Evolutionary conservation across 345 rosid species (phyloP).

Genomic region (Mangifera indica): DNA sequence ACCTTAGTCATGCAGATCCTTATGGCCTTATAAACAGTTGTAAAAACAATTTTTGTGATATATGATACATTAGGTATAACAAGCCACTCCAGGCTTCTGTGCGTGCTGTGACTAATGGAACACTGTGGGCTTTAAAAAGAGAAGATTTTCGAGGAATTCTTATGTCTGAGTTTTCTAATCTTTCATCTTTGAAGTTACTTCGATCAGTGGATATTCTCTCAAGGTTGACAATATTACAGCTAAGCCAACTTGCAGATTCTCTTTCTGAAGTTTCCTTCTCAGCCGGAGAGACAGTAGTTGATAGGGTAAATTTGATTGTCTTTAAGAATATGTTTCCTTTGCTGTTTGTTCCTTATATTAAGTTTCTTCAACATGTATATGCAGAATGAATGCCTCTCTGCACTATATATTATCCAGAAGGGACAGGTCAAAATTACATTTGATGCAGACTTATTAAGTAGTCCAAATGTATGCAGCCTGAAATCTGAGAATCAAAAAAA

Average conservation of each 20-base stretch:
- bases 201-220: constrained; percentile 93
- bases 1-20: neutral
- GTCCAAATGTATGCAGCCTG: constrained; percentile 68
- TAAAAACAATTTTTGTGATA: neutral
- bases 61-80: constrained; percentile 62
- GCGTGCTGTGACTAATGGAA: constrained; percentile 85
- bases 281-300: constrained; percentile 69
- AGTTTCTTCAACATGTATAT: constrained; percentile 23
- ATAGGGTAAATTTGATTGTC: constrained; percentile 48
- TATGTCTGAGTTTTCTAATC: constrained; percentile 86
- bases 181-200: constrained; percentile 88
- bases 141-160: constrained; percentile 98
- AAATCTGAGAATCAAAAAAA: constrained; percentile 42
- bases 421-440: constrained; percentile 77
- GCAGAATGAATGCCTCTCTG: constrained; percentile 66
- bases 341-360: constrained; percentile 18
- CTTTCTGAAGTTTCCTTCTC: constrained; percentile 76
- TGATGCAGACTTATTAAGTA: constrained; percentile 48
- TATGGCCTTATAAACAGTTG: neutral
- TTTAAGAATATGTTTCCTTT: constrained; percentile 18
- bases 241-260: constrained; percentile 83
- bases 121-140: constrained; percentile 90
- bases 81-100: constrained; percentile 98
- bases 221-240: constrained; percentile 87
- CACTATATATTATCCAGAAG: constrained; percentile 78